Percentiles rank a stretch among this genome's conserved stretches.
These are phyloP conservation scores for Amylocarpus encephaloides DNA, from an alignment of 2,329 filamentous ascomycete genomes.

Conservation along the genomic window DNA sequence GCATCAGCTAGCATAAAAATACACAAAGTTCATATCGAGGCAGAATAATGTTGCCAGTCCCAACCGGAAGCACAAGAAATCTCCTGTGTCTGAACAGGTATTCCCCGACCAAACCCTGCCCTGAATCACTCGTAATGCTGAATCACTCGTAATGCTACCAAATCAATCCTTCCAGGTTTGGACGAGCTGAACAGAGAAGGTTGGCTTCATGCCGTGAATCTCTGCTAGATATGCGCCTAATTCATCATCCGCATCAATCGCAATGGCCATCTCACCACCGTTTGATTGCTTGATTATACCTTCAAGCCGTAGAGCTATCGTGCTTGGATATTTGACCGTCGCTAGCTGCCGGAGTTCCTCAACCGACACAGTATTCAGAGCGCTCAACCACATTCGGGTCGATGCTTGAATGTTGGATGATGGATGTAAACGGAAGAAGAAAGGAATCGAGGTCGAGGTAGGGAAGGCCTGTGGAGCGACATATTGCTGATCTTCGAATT, in stretches of 20 bases:
- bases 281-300: constrained; percentile 55
- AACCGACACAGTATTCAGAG: constrained; percentile 49
- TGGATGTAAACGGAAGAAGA: constrained; percentile 65
- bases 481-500: constrained; percentile 29
- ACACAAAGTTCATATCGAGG: too few relatives aligned
- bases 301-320: constrained; percentile 54
- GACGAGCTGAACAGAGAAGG: constrained; percentile 30
- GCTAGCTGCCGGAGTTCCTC: constrained; percentile 58
- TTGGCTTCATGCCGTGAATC: constrained; percentile 29
- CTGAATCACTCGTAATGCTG: not conserved
- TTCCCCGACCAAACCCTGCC: not conserved
- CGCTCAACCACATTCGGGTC: constrained; percentile 58
- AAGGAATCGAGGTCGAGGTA: constrained; percentile 41
- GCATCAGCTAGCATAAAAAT: not conserved
- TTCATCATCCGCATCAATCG: constrained; percentile 66
- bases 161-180: constrained; percentile 27
- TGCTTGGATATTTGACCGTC: constrained; percentile 53
- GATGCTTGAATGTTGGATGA: constrained; percentile 49
- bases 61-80: not conserved
- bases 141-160: not conserved
- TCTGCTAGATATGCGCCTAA: constrained; percentile 65
- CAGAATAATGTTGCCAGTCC: not conserved
- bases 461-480: constrained; percentile 36
- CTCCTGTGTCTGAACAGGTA: not conserved
- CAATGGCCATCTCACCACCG: constrained; percentile 51